Evolutionary conservation across 495 filamentous ascomycete species (phyloP).

Genomic region (Trichoderma gamsii): DNA sequence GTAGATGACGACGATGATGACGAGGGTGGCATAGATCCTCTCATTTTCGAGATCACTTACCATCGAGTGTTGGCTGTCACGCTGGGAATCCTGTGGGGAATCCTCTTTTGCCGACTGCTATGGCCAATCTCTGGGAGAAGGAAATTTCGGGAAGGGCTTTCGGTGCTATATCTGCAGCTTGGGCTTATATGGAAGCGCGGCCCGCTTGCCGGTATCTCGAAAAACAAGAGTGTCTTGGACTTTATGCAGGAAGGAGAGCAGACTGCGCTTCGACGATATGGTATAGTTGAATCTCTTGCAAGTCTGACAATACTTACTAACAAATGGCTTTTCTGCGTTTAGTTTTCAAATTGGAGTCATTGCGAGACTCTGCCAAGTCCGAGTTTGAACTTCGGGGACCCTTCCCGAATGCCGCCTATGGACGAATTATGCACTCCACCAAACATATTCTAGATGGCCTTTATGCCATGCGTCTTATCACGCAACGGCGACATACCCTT

Average conservation of each 20-base stretch:
- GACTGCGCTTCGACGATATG: conserved; percentile 52
- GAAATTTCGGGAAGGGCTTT: conserved; percentile 81
- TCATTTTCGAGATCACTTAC: conserved; percentile 82
- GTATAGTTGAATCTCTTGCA: conserved; percentile 11
- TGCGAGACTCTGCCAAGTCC: conserved; percentile 64
- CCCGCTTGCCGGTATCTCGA: conserved; percentile 68
- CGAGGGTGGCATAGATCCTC: conserved; percentile 78
- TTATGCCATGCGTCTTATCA: conserved; percentile 90
- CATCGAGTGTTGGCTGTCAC: conserved; percentile 87
- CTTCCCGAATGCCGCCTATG: conserved; percentile 65
- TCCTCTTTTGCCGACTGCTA: conserved; percentile 80
- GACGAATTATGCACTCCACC: conserved; percentile 69
- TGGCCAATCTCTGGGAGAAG: conserved; percentile 87
- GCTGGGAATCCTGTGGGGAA: conserved; percentile 82
- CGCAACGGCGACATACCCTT: conserved; percentile 69
- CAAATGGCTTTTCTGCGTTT: conserved; percentile 26
- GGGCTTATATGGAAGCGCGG: conserved; percentile 95
- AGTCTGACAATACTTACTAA: background rate
- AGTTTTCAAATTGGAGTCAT: conserved; percentile 59
- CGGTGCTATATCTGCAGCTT: conserved; percentile 85
- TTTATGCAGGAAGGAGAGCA: conserved; percentile 85
- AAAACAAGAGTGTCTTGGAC: conserved; percentile 43
- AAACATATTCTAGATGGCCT: conserved; percentile 83
- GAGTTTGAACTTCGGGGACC: conserved; percentile 83
- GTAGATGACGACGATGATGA: conserved; percentile 74